Conservation (phyloP, 2,329 filamentous ascomycete species). For the Colletotrichum chrysophilum region DNA sequence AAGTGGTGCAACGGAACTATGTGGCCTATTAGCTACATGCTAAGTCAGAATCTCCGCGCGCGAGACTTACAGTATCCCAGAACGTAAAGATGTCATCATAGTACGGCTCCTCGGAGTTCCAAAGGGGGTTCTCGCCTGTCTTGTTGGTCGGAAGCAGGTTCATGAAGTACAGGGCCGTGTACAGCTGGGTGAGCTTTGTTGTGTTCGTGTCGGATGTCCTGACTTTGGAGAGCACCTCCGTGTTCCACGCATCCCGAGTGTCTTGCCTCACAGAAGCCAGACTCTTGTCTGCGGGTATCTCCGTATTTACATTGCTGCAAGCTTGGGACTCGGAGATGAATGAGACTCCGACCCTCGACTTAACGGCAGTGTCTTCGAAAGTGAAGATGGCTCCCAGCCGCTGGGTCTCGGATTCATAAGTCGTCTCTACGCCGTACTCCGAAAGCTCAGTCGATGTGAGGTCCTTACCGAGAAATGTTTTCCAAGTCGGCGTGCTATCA, state of each 20-base stretch:
- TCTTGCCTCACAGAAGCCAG: constrained; percentile 49
- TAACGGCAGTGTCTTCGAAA: constrained; percentile 51
- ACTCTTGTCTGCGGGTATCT: constrained; percentile 54
- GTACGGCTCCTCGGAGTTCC: constrained; percentile 69
- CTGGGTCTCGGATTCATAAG: constrained; percentile 38
- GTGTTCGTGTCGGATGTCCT: constrained; percentile 61
- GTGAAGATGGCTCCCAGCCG: constrained; percentile 59
- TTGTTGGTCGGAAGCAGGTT: constrained; percentile 72
- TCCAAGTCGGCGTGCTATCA: constrained; percentile 47
- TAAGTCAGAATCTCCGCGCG: not conserved
- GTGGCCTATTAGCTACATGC: not conserved
- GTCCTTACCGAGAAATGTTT: constrained; percentile 46
- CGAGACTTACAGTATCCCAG: constrained; percentile 54
- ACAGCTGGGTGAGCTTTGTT: constrained; percentile 64
- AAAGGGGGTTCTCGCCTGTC: constrained; percentile 73
- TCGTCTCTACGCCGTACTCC: constrained; percentile 35
- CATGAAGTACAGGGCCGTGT: constrained; percentile 74
- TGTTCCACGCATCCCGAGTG: constrained; percentile 63
- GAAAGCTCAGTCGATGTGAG: constrained; percentile 33
- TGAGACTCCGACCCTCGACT: constrained; percentile 69
- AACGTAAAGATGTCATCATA: constrained; percentile 76
- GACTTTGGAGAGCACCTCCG: constrained; percentile 66
- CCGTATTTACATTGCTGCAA: constrained; percentile 60
- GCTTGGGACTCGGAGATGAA: constrained; percentile 69
- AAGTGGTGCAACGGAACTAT: constrained; percentile 66